phyloP scores from a whole-genome alignment of 2,329 filamentous ascomycete species.

The Amauroascus verrucosus region DNA sequence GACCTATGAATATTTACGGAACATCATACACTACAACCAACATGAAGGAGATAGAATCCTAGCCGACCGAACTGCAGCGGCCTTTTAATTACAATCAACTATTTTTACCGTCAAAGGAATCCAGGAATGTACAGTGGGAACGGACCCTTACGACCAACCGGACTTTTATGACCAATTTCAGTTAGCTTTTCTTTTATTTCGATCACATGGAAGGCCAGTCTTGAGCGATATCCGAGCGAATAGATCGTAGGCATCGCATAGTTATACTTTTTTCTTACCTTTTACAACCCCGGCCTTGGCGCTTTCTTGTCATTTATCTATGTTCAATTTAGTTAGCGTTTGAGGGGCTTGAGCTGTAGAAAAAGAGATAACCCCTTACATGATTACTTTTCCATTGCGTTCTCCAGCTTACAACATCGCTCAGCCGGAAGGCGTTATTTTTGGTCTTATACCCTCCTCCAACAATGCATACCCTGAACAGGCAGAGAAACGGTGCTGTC shows the following conservation, averaged over 20 bases:
- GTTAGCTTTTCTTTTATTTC: not conserved
- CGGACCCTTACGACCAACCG: not conserved
- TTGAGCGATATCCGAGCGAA: conserved; percentile 8
- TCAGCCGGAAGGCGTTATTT: not conserved
- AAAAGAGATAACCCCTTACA: not conserved
- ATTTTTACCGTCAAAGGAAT: not conserved
- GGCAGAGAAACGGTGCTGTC: not conserved
- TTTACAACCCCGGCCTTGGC: not conserved
- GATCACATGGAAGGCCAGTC: not conserved
- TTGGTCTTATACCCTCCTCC: not conserved
- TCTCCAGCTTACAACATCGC: not conserved
- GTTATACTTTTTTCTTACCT: not conserved
- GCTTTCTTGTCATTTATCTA: not conserved
- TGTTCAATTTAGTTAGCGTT: not conserved
- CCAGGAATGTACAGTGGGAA: conserved; percentile 4
- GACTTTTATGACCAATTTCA: not conserved
- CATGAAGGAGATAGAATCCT: conserved; percentile 37
- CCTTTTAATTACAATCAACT: not conserved
- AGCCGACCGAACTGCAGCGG: not conserved
- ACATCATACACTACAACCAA: conserved; percentile 45
- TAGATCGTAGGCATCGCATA: not conserved
- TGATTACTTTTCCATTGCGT: not conserved
- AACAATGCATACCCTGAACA: not conserved
- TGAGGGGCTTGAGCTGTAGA: not conserved
- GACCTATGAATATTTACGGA: conserved; percentile 74